Evolutionary conservation across 2,329 filamentous ascomycete species (phyloP).

Genomic region (Chrysoporthe cubensis): DNA sequence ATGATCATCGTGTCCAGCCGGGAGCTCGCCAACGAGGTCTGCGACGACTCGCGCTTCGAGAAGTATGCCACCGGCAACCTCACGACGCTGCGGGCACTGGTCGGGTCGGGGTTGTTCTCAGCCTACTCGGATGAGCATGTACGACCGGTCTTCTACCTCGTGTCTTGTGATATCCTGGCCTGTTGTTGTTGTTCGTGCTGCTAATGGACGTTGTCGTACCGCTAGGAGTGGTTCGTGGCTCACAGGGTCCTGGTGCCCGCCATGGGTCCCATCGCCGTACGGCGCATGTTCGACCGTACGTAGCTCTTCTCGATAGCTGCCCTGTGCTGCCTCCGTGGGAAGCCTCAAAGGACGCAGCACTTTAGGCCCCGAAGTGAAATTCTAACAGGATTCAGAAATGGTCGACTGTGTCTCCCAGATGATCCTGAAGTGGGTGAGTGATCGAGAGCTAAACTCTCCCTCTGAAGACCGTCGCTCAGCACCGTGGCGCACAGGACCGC

Average conservation of each 20-base stretch:
- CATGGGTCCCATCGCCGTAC: slow-evolving; percentile 28
- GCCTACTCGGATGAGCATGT: slow-evolving; percentile 30
- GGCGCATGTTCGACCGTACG: slow-evolving; percentile 17
- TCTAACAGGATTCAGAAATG: slow-evolving; percentile 25
- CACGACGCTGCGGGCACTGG: slow-evolving; percentile 23
- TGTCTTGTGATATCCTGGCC: neutral
- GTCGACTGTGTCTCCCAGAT: slow-evolving; percentile 30
- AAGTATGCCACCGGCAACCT: slow-evolving; percentile 28
- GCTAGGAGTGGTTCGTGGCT: slow-evolving; percentile 30
- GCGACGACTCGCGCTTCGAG: slow-evolving; percentile 33
- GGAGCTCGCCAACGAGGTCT: slow-evolving; percentile 42
- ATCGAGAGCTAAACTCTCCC: neutral
- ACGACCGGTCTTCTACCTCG: neutral
- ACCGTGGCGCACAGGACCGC: slow-evolving; percentile 15
- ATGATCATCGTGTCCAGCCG: slow-evolving; percentile 54
- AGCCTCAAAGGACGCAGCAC: too few relatives aligned
- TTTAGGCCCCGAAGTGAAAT: neutral
- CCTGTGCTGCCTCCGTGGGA: too few relatives aligned
- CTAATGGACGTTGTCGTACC: neutral
- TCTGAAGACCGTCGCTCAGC: neutral
- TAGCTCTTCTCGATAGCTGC: neutral
- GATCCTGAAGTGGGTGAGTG: slow-evolving; percentile 28
- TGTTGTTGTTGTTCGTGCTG: neutral
- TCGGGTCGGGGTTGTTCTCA: slow-evolving; percentile 30
- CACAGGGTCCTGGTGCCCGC: slow-evolving; percentile 29